Evolutionary conservation across 2,329 filamentous ascomycete genomes (phyloP).

Genomic region (Ophiostoma sp.): DNA sequence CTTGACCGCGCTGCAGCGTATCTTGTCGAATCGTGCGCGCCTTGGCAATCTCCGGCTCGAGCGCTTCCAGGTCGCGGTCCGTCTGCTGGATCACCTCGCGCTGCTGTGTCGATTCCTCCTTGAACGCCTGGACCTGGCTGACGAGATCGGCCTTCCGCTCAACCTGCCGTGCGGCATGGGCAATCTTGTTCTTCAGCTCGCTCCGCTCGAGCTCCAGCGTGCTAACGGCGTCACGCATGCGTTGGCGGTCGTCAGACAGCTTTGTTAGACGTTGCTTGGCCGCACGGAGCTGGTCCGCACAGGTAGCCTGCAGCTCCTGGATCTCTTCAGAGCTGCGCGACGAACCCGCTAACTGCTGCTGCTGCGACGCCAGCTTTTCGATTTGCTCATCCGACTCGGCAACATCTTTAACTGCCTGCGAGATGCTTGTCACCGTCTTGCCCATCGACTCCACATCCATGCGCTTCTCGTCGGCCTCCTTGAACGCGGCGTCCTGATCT

Average conservation of each 20-base stretch:
- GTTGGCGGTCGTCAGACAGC: conserved; percentile 69
- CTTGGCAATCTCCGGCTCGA: conserved; percentile 74
- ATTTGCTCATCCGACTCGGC: conserved; percentile 70
- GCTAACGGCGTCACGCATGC: conserved; percentile 66
- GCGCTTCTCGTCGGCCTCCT: conserved; percentile 59
- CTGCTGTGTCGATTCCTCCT: conserved; percentile 66
- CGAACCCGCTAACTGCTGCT: conserved; percentile 32
- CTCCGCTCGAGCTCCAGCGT: conserved; percentile 74
- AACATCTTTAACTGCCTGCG: conserved; percentile 71
- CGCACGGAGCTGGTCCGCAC: conserved; percentile 66
- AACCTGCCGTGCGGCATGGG: conserved; percentile 68
- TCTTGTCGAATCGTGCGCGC: conserved; percentile 78
- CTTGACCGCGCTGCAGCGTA: conserved; percentile 67
- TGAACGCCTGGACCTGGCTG: conserved; percentile 71
- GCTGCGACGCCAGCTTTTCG: conserved; percentile 70
- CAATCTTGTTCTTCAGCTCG: conserved; percentile 72
- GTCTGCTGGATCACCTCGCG: conserved; percentile 67
- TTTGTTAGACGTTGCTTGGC: conserved; percentile 66
- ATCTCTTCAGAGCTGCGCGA: conserved; percentile 79
- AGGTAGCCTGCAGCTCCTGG: conserved; percentile 68
- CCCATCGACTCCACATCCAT: conserved; percentile 65
- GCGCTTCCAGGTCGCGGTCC: conserved; percentile 70
- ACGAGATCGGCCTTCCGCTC: conserved; percentile 76
- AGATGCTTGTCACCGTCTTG: conserved; percentile 75
- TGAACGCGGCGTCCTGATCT: conserved; percentile 65